Base-by-base conservation (phyloP, 2,329 filamentous ascomycete genomes). In the Magnaporthales sp. region DNA sequence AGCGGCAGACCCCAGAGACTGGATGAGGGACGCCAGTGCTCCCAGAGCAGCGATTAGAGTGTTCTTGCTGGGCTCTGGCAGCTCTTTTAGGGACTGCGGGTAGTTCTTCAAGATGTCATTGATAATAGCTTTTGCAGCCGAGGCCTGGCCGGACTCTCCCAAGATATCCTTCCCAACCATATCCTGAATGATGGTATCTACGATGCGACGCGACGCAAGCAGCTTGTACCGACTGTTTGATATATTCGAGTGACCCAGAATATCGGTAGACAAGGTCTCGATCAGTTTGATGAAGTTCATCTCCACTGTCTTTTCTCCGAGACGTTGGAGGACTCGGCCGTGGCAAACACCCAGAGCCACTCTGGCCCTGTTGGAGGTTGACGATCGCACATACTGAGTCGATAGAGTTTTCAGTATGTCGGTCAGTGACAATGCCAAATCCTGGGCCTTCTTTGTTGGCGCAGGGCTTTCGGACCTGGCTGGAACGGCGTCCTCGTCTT, bases 51-150 rank as follows among this genome's bases (percentile, higher is more conserved):
- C 89, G 63, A 92, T 90, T 54, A 99, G 79, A 1, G 89, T 89
- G 72, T 96, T 89, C 77, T 99, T 99, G 63, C 88, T 89, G 7
- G 95, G 95, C 75, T 98, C 94, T 1, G 90, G 87, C 56, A 91
- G 87, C 75, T 98, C 94, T 72, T 93, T 91, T 63, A 97, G 79
- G 5, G 90, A 89, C 75, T 96, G 92, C 0, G 95, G 94, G 71
- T 97, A 98, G 75, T 98, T 95, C 75, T 96, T 98, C 63, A 99
- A 83, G 62, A 97, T 84, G 67, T 92, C 89, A 75, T 96, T 97
- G 73, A 97, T 87, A 66, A 99, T 79, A 68, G 87, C 86, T 72
- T 89, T 92, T 7, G 92, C 91, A 30, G 92, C 93, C 71, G 90
- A 88, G 68, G 94, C 82, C 74, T 97, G 94, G 8, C 93, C 93